phyloP scores from a whole-genome alignment of 345 rosid genomes.

The Cardiospermum halicacabum region DNA sequence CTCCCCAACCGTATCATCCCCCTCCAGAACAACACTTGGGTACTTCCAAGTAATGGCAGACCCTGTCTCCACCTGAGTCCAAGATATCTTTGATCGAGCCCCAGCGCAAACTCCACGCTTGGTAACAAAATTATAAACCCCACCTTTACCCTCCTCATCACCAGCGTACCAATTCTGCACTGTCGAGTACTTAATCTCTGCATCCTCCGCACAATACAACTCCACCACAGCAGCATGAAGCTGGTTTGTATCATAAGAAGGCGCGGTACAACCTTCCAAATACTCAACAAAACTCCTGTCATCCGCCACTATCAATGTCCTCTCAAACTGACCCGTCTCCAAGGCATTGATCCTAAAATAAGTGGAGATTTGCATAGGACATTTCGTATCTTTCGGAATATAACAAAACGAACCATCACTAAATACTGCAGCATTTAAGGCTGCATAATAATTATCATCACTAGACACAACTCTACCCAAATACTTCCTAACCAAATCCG shows the following conservation, averaged over 20 bases:
- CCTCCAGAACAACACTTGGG: conserved; percentile 89
- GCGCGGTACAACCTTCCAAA: conserved; percentile 93
- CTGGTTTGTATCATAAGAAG: conserved; percentile 83
- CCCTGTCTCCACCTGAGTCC: conserved; percentile 99
- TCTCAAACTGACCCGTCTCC: conserved; percentile 98
- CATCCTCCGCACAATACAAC: conserved; percentile 69
- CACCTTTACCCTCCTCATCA: conserved; percentile 81
- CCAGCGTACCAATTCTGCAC: conserved; percentile 99
- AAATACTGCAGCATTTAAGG: conserved; percentile 88
- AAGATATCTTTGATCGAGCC: conserved; percentile 73
- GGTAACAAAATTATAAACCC: conserved; percentile 89
- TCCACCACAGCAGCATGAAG: conserved; percentile 98
- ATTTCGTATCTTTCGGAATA: conserved; percentile 70
- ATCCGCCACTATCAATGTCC: conserved; percentile 94
- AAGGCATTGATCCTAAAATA: conserved; percentile 78
- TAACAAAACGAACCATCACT: conserved; percentile 90
- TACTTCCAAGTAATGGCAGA: conserved; percentile 97
- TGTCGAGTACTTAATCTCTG: conserved; percentile 87
- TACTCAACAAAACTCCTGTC: conserved; percentile 91
- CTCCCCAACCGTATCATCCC: conserved; percentile 80
- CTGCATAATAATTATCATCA: conserved; percentile 83
- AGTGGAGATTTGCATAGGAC: conserved; percentile 92
- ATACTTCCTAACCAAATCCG: conserved; percentile 75
- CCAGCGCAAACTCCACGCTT: conserved; percentile 94
- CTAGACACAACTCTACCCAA: conserved; percentile 83